Percentiles rank a stretch among this genome's conserved stretches.
phyloP scores from a whole-genome alignment of 495 filamentous ascomycete species.

The Penicillium ochrochloron region DNA sequence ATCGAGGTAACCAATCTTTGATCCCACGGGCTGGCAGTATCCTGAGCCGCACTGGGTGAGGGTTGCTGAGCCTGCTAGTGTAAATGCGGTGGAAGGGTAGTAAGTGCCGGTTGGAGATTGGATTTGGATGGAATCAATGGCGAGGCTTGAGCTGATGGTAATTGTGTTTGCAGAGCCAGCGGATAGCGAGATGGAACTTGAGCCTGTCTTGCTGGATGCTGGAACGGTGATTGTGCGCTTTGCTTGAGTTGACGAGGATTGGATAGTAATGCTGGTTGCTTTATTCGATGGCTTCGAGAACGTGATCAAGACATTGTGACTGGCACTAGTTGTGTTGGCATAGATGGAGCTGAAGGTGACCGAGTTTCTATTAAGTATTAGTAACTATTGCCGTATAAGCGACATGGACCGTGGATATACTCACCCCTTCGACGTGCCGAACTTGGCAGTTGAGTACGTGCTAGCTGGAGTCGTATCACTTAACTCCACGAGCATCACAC shows the following conservation, averaged over 20 bases:
- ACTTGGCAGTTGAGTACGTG: conserved; percentile 25
- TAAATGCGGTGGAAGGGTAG: conserved; percentile 45
- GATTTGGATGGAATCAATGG: conserved; percentile 33
- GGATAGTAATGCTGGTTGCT: conserved; percentile 14
- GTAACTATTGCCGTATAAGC: neutral
- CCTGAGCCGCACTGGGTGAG: conserved; percentile 35
- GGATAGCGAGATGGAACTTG: conserved; percentile 26
- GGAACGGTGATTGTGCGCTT: conserved; percentile 21
- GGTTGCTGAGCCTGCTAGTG: conserved; percentile 36
- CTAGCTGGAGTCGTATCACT: conserved; percentile 37
- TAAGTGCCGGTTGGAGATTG: conserved; percentile 36
- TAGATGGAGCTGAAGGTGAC: conserved; percentile 42
- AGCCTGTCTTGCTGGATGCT: conserved; percentile 18
- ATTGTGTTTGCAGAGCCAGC: conserved; percentile 41
- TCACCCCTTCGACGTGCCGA: conserved; percentile 31
- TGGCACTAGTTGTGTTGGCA: conserved; percentile 40
- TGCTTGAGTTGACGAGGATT: conserved; percentile 9
- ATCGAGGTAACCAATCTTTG: conserved; percentile 44
- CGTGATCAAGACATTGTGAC: conserved; percentile 34
- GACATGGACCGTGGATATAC: neutral
- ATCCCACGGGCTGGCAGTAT: conserved; percentile 45
- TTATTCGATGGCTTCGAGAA: conserved; percentile 24
- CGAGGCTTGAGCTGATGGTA: conserved; percentile 27
- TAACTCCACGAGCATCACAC: conserved; percentile 49
- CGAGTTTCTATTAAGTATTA: conserved; percentile 10